Conservation (phyloP, 176 grass and related monocot species). For the Puya raimondii region DNA sequence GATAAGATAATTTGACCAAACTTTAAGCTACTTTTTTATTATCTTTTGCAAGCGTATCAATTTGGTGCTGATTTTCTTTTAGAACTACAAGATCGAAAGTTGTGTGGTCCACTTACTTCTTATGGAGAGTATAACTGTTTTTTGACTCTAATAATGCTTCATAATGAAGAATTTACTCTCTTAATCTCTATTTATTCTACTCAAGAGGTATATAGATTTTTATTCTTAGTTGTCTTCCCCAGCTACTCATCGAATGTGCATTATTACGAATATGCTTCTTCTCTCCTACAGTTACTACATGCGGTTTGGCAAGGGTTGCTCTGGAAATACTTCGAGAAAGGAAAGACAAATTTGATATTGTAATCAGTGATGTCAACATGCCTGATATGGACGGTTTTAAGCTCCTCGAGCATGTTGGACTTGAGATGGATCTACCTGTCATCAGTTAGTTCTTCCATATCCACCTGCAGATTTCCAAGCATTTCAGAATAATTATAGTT, state of each 20-base stretch:
- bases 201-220: not conserved
- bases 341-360: constrained; percentile 90
- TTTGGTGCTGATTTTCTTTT: too few relatives aligned
- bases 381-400: constrained; percentile 99
- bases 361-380: constrained; percentile 99
- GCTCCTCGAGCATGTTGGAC: constrained; percentile 93
- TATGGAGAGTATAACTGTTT: too few relatives aligned
- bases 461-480: not conserved
- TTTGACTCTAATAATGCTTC: not conserved
- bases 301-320: constrained; percentile 66
- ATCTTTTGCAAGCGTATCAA: too few relatives aligned
- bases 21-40: too few relatives aligned
- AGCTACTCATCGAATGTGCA: not conserved
- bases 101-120: too few relatives aligned
- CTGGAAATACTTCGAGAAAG: constrained; percentile 78
- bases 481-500: not conserved
- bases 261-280: constrained; percentile 16
- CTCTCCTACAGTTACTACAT: constrained; percentile 59
- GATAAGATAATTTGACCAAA: too few relatives aligned
- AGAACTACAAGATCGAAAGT: too few relatives aligned
- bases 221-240: not conserved
- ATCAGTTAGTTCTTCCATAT: constrained; percentile 64
- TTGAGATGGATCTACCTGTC: constrained; percentile 97
- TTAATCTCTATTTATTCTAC: not conserved
- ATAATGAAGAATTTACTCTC: not conserved